Conservation (phyloP, 2,329 filamentous ascomycete species). For the Fusarium sacchari region DNA sequence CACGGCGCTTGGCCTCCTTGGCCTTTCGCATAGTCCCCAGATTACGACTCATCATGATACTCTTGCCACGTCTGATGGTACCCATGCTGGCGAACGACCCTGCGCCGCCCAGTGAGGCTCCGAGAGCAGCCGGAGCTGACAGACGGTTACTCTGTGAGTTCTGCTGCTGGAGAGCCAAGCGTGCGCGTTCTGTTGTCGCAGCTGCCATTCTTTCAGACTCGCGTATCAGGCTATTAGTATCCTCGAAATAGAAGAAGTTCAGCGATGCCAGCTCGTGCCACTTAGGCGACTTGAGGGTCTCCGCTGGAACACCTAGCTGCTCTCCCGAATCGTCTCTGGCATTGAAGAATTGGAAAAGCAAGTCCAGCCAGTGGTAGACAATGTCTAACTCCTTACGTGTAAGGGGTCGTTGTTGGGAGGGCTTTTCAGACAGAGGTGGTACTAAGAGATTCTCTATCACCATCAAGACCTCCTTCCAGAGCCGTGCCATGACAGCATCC, state of each 20-base stretch:
- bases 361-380: conserved; percentile 92
- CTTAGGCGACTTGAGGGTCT: conserved; percentile 95
- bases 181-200: conserved; percentile 78
- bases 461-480: conserved; percentile 97
- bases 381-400: conserved; percentile 91
- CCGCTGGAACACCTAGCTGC: conserved; percentile 86
- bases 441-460: conserved; percentile 92
- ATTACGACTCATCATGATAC: conserved; percentile 94
- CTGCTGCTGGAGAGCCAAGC: conserved; percentile 71
- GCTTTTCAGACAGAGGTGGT: conserved; percentile 94
- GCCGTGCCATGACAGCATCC: conserved; percentile 95
- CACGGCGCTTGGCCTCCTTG: conserved; percentile 94
- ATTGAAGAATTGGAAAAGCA: conserved; percentile 95
- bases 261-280: conserved; percentile 96
- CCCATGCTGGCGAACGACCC: conserved; percentile 72
- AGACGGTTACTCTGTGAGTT: conserved; percentile 68
- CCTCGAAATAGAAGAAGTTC: conserved; percentile 98
- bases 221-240: conserved; percentile 88
- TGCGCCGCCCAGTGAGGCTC: conserved; percentile 48
- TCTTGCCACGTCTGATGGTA: conserved; percentile 74
- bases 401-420: conserved; percentile 83
- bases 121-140: conserved; percentile 69
- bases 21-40: conserved; percentile 95
- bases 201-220: conserved; percentile 97
- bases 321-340: conserved; percentile 86